Conservation (phyloP, 805 yeast genomes). For the Debaryomyces prosopidis region DNA sequence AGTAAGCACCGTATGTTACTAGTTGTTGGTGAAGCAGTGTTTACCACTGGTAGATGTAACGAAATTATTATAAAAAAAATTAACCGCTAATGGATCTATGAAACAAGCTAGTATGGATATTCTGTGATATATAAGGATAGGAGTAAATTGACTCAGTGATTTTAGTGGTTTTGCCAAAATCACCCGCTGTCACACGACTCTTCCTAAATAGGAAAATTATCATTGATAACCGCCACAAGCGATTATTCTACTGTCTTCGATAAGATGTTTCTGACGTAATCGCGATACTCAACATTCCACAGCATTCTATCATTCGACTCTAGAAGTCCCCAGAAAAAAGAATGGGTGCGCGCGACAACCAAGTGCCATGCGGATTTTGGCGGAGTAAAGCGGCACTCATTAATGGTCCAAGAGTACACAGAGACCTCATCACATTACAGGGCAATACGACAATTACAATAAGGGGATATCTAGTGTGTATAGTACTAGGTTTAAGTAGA, state of each 20-base stretch:
- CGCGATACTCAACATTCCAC: background rate
- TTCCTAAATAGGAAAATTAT: background rate
- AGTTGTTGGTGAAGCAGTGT: background rate
- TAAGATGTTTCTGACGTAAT: background rate
- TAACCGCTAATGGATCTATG: background rate
- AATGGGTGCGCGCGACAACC: too few species aligned
- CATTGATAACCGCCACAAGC: background rate
- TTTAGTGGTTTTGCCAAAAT: background rate
- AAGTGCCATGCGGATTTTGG: too few species aligned
- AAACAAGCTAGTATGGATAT: background rate
- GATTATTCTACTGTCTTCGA: background rate
- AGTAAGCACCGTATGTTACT: background rate
- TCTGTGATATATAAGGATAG: background rate
- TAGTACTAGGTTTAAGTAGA: too few species aligned
- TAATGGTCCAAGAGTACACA: too few species aligned
- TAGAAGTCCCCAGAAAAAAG: too few species aligned
- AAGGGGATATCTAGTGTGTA: too few species aligned
- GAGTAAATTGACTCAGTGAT: background rate
- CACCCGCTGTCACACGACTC: background rate
- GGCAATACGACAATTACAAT: too few species aligned
- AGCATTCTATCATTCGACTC: background rate
- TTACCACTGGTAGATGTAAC: background rate
- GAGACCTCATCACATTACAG: too few species aligned
- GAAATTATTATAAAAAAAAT: background rate
- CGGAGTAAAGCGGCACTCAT: too few species aligned